A percentile compares a stretch with the other conserved stretches of the same genome.
Conservation (phyloP, 257 asterid genomes). For the Nicotiana tabacum region DNA sequence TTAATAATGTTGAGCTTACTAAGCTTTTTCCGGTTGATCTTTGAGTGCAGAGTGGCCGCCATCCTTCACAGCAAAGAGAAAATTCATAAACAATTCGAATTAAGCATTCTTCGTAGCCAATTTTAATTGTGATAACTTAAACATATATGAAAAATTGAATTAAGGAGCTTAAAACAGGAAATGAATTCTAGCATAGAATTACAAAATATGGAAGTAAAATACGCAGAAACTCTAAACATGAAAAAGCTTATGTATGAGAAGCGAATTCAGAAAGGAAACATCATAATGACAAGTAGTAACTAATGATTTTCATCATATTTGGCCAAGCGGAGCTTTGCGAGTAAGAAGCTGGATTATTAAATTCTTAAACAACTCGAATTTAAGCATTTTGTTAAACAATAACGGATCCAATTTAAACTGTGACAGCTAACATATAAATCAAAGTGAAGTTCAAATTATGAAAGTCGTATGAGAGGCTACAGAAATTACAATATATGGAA, state of each 20-base stretch:
- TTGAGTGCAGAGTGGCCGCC: slow-evolving; percentile 93
- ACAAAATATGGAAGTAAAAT: not conserved
- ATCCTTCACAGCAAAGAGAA: slow-evolving; percentile 50
- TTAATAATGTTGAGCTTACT: slow-evolving; percentile 71
- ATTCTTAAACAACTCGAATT: too few species aligned
- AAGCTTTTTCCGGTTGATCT: slow-evolving; percentile 60
- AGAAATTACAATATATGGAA: not conserved
- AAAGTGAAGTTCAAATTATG: too few species aligned
- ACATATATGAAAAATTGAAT: not conserved
- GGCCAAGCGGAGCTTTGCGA: not conserved
- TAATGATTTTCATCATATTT: not conserved
- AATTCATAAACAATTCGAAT: not conserved
- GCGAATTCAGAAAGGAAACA: not conserved
- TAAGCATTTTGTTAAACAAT: too few species aligned
- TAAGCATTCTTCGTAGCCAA: not conserved
- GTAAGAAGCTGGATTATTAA: not conserved
- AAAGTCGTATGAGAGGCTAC: too few species aligned
- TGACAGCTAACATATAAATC: too few species aligned
- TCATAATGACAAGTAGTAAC: not conserved
- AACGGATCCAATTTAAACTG: too few species aligned
- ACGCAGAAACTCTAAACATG: not conserved
- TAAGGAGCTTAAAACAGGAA: not conserved
- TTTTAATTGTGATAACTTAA: not conserved
- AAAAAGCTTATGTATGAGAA: not conserved
- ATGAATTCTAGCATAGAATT: not conserved